These are phyloP conservation scores for Inosperma sp. DNA, from an alignment of 768 basidiomycete genomes.

Conservation along the genomic window DNA sequence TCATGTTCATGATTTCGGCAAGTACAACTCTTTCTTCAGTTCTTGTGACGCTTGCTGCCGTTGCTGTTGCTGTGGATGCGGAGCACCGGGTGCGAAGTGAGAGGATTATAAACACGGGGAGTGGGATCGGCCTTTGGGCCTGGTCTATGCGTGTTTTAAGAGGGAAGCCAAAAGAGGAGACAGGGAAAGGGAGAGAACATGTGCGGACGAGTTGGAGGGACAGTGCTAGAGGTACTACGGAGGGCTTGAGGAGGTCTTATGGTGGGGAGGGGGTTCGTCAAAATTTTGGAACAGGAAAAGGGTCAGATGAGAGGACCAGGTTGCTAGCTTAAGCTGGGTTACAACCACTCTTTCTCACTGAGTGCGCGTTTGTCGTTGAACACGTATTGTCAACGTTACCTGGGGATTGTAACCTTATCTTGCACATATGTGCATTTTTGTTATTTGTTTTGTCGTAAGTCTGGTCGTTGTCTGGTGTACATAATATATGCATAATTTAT, in stretches of 20 bases:
- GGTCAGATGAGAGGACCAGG: constrained; percentile 3
- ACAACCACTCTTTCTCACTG: not conserved
- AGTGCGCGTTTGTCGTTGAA: too few relatives aligned
- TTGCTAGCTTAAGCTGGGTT: constrained; percentile 2
- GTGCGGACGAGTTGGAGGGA: constrained; percentile 2
- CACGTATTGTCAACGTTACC: too few relatives aligned
- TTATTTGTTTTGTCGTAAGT: too few relatives aligned
- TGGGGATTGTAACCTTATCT: too few relatives aligned
- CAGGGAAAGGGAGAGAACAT: not conserved
- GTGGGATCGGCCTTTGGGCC: constrained; percentile 4
- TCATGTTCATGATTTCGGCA: constrained; percentile 91
- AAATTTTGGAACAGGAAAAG: not conserved
- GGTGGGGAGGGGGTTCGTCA: not conserved
- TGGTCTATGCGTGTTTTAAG: not conserved
- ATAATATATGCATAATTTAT: too few relatives aligned
- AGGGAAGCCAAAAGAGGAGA: too few relatives aligned
- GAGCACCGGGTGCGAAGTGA: constrained; percentile 63
- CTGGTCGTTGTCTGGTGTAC: too few relatives aligned
- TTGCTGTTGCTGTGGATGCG: constrained; percentile 60
- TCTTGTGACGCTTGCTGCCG: constrained; percentile 53
- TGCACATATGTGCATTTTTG: too few relatives aligned
- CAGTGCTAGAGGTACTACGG: constrained; percentile 2
- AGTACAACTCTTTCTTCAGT: constrained; percentile 69
- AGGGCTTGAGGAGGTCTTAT: not conserved
- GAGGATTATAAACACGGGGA: constrained; percentile 40